These are phyloP conservation scores for Colletotrichum sp. DNA, from an alignment of 2,329 filamentous ascomycete species.

Conservation along the genomic window DNA sequence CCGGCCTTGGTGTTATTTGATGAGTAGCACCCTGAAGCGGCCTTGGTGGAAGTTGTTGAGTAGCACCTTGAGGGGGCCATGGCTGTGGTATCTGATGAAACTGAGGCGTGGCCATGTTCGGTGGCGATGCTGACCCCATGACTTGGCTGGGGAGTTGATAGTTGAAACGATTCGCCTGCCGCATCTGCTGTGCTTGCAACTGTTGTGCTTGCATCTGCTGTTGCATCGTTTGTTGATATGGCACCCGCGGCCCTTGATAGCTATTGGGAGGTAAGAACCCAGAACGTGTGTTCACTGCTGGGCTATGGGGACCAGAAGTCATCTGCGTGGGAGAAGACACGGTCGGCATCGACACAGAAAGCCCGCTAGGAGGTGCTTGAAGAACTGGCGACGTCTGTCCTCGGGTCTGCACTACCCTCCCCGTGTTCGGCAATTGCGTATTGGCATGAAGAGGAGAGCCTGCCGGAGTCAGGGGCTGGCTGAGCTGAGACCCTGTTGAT, in stretches of 20 bases:
- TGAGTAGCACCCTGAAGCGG: background rate
- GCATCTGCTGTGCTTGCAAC: background rate
- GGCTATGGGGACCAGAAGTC: background rate
- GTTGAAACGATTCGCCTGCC: background rate
- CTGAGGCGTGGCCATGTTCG: background rate
- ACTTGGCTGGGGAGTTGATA: background rate
- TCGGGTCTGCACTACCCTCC: background rate
- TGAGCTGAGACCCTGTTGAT: background rate
- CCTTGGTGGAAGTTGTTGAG: background rate
- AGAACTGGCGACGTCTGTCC: conserved; percentile 4
- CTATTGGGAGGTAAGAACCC: background rate
- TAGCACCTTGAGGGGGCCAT: background rate
- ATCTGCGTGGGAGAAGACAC: background rate
- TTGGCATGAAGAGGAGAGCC: conserved; percentile 4
- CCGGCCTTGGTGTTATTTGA: background rate
- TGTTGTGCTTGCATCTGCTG: background rate
- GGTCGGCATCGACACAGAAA: conserved; percentile 2
- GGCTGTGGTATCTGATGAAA: background rate
- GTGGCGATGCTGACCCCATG: background rate
- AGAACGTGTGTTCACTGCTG: background rate
- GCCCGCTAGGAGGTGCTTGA: conserved; percentile 1
- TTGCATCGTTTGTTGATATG: background rate
- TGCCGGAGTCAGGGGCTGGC: conserved; percentile 2
- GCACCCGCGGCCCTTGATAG: background rate
- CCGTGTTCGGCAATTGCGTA: background rate